These are phyloP conservation scores for Leccinum pachyderme DNA, from an alignment of 1,284 basidiomycete species.

Conservation along the genomic window DNA sequence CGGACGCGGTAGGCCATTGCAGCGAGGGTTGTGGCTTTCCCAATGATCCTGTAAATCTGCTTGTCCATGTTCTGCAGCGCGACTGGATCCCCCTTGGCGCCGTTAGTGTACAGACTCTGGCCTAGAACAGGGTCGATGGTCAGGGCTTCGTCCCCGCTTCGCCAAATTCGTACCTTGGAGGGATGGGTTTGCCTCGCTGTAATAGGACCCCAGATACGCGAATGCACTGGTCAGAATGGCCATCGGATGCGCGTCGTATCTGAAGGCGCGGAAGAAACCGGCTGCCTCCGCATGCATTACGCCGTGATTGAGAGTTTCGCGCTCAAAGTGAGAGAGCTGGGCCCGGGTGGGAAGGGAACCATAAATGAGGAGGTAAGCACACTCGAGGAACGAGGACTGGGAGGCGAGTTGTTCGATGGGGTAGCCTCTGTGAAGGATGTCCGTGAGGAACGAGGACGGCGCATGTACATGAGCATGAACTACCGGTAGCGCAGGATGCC, in stretches of 20 bases:
- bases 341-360: slow-evolving; percentile 70
- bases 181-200: slow-evolving; percentile 77
- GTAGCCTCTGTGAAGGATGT: slow-evolving; percentile 63
- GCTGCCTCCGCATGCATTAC: slow-evolving; percentile 78
- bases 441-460: not conserved
- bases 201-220: slow-evolving; percentile 83
- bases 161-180: slow-evolving; percentile 52
- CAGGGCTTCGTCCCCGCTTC: not conserved
- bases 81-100: slow-evolving; percentile 51
- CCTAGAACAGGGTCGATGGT: slow-evolving; percentile 41
- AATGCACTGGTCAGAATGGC: slow-evolving; percentile 83
- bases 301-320: slow-evolving; percentile 77
- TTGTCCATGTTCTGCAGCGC: slow-evolving; percentile 82
- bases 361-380: slow-evolving; percentile 84
- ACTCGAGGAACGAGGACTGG: slow-evolving; percentile 77
- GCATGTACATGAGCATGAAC: not conserved
- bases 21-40: slow-evolving; percentile 84
- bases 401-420: slow-evolving; percentile 87
- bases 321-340: slow-evolving; percentile 64
- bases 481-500: slow-evolving; percentile 78
- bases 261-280: slow-evolving; percentile 78
- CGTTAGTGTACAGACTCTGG: slow-evolving; percentile 74
- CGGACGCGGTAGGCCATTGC: slow-evolving; percentile 91
- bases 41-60: slow-evolving; percentile 84
- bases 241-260: slow-evolving; percentile 89